Evolutionary conservation across 1,284 basidiomycete species (phyloP).

Genomic region (Uromyces viciae-fabae): DNA sequence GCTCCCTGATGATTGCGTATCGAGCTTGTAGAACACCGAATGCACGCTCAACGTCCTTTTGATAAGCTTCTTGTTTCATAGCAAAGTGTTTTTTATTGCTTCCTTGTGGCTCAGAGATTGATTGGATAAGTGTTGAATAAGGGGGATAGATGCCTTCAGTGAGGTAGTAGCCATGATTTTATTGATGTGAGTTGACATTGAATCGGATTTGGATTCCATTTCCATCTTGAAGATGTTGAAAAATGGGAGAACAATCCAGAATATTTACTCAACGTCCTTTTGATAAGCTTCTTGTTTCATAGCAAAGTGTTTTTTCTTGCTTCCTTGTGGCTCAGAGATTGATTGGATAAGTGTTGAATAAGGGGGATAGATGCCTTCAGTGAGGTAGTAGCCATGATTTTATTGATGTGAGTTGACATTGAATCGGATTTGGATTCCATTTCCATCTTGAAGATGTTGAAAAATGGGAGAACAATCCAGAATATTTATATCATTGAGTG

Average conservation of each 20-base stretch:
- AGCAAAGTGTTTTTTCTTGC: background rate
- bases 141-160: background rate
- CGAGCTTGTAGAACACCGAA: slow-evolving; percentile 7
- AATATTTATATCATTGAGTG: background rate
- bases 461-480: background rate
- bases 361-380: background rate
- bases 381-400: background rate
- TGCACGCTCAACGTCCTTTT: background rate
- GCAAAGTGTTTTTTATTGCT: background rate
- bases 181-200: background rate
- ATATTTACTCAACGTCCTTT: background rate
- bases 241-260: background rate
- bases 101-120: slow-evolving; percentile 6
- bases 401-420: background rate
- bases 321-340: slow-evolving; percentile 1
- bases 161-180: background rate
- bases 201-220: background rate
- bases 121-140: background rate
- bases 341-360: background rate
- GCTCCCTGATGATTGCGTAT: background rate
- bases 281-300: background rate
- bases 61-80: background rate
- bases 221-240: background rate
- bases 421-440: background rate
- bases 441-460: background rate